These are phyloP conservation scores for Ilex paraguariensis DNA, from an alignment of 305 asterid genomes.

Conservation along the genomic window DNA sequence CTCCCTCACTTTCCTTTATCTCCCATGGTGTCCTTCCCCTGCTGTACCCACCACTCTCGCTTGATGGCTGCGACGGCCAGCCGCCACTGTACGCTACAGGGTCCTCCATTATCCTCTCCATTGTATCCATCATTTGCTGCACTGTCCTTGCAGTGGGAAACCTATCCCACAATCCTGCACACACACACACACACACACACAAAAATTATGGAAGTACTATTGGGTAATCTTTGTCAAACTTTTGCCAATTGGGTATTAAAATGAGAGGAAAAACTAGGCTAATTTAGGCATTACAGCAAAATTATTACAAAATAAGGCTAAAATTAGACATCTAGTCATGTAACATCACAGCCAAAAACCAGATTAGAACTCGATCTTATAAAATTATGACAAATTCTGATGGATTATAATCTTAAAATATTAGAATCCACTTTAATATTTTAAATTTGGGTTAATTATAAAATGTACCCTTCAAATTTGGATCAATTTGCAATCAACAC, in stretches of 20 bases:
- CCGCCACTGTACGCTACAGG: conserved; percentile 32
- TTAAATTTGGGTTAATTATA: no score
- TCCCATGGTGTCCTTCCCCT: conserved; percentile 79
- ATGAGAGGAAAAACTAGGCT: not conserved
- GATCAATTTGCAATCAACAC: no score
- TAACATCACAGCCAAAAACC: no score
- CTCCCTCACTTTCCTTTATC: conserved; percentile 55
- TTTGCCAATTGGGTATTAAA: no score
- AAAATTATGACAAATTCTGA: no score
- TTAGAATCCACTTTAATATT: no score
- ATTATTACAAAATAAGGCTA: no score
- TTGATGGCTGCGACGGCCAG: conserved; percentile 16
- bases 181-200: not conserved
- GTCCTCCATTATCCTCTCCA: conserved; percentile 66
- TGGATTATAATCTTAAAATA: no score
- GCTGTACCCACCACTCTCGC: conserved; percentile 28
- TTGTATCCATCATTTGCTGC: conserved; percentile 80
- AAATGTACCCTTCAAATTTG: no score
- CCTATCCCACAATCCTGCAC: conserved; percentile 65
- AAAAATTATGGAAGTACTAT: not conserved
- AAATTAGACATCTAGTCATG: no score
- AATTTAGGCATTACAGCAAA: not conserved
- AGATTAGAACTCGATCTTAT: no score
- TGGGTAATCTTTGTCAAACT: not conserved
- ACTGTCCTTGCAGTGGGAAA: conserved; percentile 72